A percentile compares a stretch with the other conserved stretches of the same genome.
phyloP scores from a whole-genome alignment of 371 early-diverging fungal species.

The Mucor sp. region DNA sequence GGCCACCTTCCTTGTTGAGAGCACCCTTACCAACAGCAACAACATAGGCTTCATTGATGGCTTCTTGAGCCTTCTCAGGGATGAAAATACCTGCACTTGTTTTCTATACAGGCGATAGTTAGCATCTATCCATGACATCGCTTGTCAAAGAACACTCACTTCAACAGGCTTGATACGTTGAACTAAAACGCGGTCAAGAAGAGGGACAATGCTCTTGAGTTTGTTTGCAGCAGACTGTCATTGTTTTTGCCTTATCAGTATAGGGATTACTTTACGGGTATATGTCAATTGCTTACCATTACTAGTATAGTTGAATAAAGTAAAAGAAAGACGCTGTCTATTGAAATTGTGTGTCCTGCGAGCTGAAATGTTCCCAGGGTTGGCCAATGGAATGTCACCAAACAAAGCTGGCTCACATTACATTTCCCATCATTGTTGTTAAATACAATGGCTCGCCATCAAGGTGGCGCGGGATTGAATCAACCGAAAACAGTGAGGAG shows the following conservation, averaged over 20 bases:
- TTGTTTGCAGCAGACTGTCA: conserved; percentile 42
- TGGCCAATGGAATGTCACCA: background rate
- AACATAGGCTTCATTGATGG: conserved; percentile 91
- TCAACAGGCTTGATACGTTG: conserved; percentile 95
- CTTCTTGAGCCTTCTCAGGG: conserved; percentile 98
- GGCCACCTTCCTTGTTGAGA: conserved; percentile 83
- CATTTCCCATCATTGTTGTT: background rate
- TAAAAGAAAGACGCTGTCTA: background rate
- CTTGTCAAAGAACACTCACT: conserved; percentile 46
- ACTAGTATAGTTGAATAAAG: background rate
- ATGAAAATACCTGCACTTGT: conserved; percentile 96
- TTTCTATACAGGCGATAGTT: conserved; percentile 56
- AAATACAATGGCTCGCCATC: background rate
- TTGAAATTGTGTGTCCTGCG: background rate
- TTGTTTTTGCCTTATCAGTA: background rate
- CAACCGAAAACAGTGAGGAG: too few relatives aligned
- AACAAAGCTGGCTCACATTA: background rate
- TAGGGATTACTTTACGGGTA: background rate
- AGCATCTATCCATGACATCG: background rate
- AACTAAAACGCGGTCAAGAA: conserved; percentile 96
- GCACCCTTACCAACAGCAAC: conserved; percentile 94
- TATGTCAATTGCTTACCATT: background rate
- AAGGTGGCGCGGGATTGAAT: background rate
- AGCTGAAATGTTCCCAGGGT: conserved; percentile 1
- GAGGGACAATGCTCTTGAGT: conserved; percentile 63